Evolutionary conservation across 495 filamentous ascomycete species (phyloP).

Genomic region (Neurospora sublineolata): DNA sequence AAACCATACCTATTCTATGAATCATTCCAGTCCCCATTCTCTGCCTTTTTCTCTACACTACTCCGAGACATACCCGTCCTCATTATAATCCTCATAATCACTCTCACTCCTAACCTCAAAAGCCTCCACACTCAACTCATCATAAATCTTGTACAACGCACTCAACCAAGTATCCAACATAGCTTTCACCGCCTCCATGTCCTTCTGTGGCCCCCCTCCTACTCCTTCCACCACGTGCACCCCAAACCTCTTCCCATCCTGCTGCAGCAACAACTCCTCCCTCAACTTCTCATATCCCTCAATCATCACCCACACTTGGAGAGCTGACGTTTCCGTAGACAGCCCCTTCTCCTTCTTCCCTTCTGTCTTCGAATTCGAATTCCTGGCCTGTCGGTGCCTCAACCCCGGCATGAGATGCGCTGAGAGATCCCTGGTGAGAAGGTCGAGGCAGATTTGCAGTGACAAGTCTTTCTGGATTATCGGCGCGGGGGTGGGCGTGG

Average conservation of each 20-base stretch:
- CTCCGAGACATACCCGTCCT: constrained; percentile 12
- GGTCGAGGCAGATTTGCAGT: constrained; percentile 30
- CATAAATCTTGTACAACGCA: constrained; percentile 31
- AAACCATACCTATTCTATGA: not conserved
- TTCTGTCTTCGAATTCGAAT: not conserved
- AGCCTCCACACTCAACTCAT: constrained; percentile 9
- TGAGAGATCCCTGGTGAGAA: constrained; percentile 32
- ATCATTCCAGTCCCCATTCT: not conserved
- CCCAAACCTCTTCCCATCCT: constrained; percentile 6
- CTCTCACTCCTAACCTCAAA: constrained; percentile 2
- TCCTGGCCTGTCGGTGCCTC: not conserved
- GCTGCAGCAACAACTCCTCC: constrained; percentile 22
- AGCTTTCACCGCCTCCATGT: constrained; percentile 11
- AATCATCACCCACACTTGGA: constrained; percentile 44
- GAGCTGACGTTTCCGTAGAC: constrained; percentile 36
- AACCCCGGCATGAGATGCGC: constrained; percentile 12
- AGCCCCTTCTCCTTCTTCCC: constrained; percentile 9
- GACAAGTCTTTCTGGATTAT: not conserved
- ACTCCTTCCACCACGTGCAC: constrained; percentile 5
- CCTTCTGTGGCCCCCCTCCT: not conserved
- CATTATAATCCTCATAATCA: constrained; percentile 7
- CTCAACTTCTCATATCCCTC: constrained; percentile 36
- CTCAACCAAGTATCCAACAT: constrained; percentile 36
- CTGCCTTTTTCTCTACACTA: constrained; percentile 3
- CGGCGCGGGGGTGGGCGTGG: not conserved